Base-by-base conservation (phyloP, 2,329 filamentous ascomycete genomes). In the Juglanconis oblonga region DNA sequence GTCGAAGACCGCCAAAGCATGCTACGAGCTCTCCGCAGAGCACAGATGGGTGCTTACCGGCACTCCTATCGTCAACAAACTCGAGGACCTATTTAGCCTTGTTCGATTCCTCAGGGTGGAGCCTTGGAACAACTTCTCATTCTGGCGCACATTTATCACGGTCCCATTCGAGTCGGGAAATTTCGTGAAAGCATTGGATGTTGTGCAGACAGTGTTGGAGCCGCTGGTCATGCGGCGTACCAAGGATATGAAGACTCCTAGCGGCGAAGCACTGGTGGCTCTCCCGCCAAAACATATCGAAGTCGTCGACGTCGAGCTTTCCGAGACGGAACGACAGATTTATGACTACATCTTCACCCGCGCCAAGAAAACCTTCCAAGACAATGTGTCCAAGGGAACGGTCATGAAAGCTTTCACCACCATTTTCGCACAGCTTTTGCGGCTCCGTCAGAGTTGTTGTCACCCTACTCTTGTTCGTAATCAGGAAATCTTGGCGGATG, bases 61-160 rank as follows among this genome's bases (percentile, higher is more conserved):
- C 17, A 99, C 95, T 0, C 95, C 95, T 0, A 98, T 99, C 59
- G 94, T 99, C 66, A 99, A 99, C 72, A 88, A 92, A 48, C 81
- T 99, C 0, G 94, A 98, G 72, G 95, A 98, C 73, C 78, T 99
- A 13, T 98, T 97, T 76, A 96, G 91, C 69, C 77, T 99, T 42
- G 91, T 98, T 11, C 87, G 91, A 3, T 99, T 98, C 75, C 78
- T 99, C 10, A 88, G 91, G 59, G 95, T 99, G 4, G 94, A 98
- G 71, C 95, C 95, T 0, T 99, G 95, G 95, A 95, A 90, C 69
- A 98, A 98, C 72, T 99, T 99, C 73, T 97, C 93, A 0, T 99
- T 97, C 76, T 99, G 95, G 95, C 93, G 93, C 71, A 98, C 95
- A 0, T 99, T 99, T 72, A 98, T 99, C 70, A 99, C 95, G 0